Percentiles rank a stretch among this genome's conserved stretches.
phyloP scores from a whole-genome alignment of 2,329 filamentous ascomycete species.

The Metarhizium anisopliae region DNA sequence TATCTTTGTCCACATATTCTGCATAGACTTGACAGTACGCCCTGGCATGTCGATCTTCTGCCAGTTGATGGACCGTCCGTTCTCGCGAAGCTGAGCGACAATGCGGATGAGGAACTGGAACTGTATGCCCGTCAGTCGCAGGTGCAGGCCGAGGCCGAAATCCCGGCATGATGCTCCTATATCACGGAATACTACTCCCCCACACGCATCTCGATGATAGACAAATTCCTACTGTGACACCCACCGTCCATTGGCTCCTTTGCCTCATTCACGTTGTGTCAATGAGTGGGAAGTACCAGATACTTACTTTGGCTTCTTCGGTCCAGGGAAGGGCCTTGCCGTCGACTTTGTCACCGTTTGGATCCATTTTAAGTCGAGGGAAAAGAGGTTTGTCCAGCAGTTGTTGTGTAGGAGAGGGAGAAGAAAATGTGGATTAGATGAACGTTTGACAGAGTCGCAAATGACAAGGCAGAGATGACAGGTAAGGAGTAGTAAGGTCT shows the following conservation, averaged over 20 bases:
- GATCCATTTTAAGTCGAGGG: conserved; percentile 14
- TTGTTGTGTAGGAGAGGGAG: background rate
- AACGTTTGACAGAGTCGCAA: background rate
- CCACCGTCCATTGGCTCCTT: background rate
- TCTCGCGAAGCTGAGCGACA: conserved; percentile 22
- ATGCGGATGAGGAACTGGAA: conserved; percentile 27
- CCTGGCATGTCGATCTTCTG: conserved; percentile 24
- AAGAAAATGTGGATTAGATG: background rate
- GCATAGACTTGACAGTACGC: conserved; percentile 27
- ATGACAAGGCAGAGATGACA: background rate
- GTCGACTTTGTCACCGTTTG: conserved; percentile 6
- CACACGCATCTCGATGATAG: too few relatives aligned
- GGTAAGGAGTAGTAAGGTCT: background rate
- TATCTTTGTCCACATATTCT: conserved; percentile 28
- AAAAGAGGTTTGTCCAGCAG: background rate
- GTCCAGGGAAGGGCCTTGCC: conserved; percentile 23
- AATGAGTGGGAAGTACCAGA: background rate
- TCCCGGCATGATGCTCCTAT: background rate
- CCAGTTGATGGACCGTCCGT: conserved; percentile 27
- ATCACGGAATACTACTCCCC: too few relatives aligned
- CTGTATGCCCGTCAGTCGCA: conserved; percentile 11
- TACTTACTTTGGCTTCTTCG: conserved; percentile 25
- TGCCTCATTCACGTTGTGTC: background rate
- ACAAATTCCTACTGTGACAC: too few relatives aligned
- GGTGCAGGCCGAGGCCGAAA: background rate